Evolutionary conservation across 2,329 filamentous ascomycete species (phyloP).

Genomic region (Talaromyces verruculosus): DNA sequence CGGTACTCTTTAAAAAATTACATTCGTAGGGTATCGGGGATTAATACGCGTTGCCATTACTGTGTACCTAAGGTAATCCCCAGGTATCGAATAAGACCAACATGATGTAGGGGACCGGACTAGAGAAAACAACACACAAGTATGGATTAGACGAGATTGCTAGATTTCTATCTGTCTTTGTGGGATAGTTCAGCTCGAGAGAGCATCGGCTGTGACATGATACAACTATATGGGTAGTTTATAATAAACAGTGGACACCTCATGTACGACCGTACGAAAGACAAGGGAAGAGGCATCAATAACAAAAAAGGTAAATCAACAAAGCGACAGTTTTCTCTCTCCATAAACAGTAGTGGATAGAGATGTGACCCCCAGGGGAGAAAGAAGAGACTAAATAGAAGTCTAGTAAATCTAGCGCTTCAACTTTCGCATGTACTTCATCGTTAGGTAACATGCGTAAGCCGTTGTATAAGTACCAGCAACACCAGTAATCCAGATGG

Average conservation of each 20-base stretch:
- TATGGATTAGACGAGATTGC: neutral
- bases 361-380: neutral
- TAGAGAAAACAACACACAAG: neutral
- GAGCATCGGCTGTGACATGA: neutral
- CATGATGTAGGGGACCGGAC: neutral
- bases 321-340: neutral
- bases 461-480: conserved; percentile 20
- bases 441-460: conserved; percentile 15
- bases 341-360: conserved; percentile 1
- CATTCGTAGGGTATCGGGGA: neutral
- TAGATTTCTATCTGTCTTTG: neutral
- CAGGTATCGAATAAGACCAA: neutral
- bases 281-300: neutral
- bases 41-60: neutral
- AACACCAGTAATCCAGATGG: conserved; percentile 18
- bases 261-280: neutral
- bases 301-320: neutral
- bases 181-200: neutral
- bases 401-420: neutral
- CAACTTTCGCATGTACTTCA: conserved; percentile 15
- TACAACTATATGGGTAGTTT: neutral
- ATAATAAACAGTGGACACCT: neutral
- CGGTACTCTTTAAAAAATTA: neutral
- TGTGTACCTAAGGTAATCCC: neutral
- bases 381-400: neutral